Evolutionary conservation across 176 grass and related monocot species (phyloP).

Genomic region (Hsuehochloa calcarea): DNA sequence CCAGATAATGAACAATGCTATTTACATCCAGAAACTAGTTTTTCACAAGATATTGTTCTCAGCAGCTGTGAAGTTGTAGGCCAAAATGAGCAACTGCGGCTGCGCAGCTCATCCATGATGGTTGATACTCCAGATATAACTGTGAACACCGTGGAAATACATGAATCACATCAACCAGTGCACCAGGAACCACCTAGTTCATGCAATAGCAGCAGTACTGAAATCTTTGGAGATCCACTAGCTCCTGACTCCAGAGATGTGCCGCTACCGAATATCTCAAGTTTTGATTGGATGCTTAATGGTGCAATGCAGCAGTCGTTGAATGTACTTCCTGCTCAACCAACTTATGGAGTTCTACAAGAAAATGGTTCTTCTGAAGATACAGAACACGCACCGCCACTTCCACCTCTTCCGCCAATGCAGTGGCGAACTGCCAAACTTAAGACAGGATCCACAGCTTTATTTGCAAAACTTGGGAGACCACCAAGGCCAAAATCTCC

Average conservation of each 20-base stretch:
- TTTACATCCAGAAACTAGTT: slow-evolving; percentile 21
- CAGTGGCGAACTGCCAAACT: slow-evolving; percentile 63
- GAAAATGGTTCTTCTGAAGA: slow-evolving; percentile 35
- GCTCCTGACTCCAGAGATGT: slow-evolving; percentile 29
- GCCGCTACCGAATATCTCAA: slow-evolving; percentile 13
- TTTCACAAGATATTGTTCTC: slow-evolving; percentile 2
- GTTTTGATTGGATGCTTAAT: slow-evolving; percentile 47
- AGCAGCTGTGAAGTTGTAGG: slow-evolving; percentile 13
- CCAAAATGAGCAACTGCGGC: neutral
- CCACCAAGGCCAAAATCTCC: slow-evolving; percentile 59
- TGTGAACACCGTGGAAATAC: slow-evolving; percentile 8
- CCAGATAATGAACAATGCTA: slow-evolving; percentile 23
- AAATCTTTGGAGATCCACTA: slow-evolving; percentile 23
- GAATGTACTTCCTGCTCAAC: slow-evolving; percentile 33
- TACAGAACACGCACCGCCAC: slow-evolving; percentile 34
- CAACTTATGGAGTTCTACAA: slow-evolving; percentile 21
- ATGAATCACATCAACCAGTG: neutral
- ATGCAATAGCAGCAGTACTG: slow-evolving; percentile 2
- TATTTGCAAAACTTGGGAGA: slow-evolving; percentile 49
- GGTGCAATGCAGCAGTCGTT: slow-evolving; percentile 36
- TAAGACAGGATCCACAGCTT: slow-evolving; percentile 32
- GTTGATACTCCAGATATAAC: neutral
- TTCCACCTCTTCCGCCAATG: slow-evolving; percentile 70
- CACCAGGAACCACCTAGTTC: slow-evolving; percentile 6
- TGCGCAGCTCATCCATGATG: slow-evolving; percentile 8